Conservation (phyloP, 139 green algal species). For the Picochlorum sp. region DNA sequence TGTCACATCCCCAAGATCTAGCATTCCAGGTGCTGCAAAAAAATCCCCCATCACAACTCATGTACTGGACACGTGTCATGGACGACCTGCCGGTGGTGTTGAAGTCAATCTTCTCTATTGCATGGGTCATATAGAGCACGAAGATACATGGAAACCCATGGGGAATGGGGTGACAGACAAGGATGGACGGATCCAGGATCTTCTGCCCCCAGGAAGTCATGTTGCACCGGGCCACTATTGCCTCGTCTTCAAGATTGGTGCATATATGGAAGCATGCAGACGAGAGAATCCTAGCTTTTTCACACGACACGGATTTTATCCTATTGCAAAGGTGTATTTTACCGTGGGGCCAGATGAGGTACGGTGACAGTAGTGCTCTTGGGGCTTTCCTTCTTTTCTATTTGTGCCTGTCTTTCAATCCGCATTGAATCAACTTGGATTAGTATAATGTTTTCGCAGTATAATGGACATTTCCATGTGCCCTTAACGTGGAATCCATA, state of each 20-base stretch:
- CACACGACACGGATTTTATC: conserved; percentile 60
- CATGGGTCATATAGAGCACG: conserved; percentile 35
- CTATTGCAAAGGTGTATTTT: conserved; percentile 61
- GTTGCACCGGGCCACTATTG: conserved; percentile 63
- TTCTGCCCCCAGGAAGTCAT: conserved; percentile 39
- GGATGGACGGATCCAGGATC: conserved; percentile 53
- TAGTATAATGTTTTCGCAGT: conserved; percentile 2
- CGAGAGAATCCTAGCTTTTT: conserved; percentile 33
- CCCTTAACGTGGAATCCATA: conserved; percentile 85
- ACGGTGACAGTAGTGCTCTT: no score
- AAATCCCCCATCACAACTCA: conserved; percentile 88
- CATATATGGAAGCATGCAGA: conserved; percentile 55
- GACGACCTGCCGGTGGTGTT: conserved; percentile 65
- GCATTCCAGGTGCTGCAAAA: neutral
- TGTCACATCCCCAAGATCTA: no score
- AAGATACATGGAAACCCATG: conserved; percentile 39
- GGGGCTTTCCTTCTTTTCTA: neutral
- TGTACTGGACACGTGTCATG: conserved; percentile 77
- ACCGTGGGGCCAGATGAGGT: conserved; percentile 46
- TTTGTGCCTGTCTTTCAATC: neutral
- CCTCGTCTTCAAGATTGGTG: conserved; percentile 63
- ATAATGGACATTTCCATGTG: conserved; percentile 86
- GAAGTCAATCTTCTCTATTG: conserved; percentile 21
- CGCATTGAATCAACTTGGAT: neutral
- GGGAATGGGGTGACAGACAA: conserved; percentile 49